Evolutionary conservation across 2,329 filamentous ascomycete species (phyloP), one percentile per base, ranked within the genome.

Genomic region (Lasiodiplodia gonubiensis): DNA sequence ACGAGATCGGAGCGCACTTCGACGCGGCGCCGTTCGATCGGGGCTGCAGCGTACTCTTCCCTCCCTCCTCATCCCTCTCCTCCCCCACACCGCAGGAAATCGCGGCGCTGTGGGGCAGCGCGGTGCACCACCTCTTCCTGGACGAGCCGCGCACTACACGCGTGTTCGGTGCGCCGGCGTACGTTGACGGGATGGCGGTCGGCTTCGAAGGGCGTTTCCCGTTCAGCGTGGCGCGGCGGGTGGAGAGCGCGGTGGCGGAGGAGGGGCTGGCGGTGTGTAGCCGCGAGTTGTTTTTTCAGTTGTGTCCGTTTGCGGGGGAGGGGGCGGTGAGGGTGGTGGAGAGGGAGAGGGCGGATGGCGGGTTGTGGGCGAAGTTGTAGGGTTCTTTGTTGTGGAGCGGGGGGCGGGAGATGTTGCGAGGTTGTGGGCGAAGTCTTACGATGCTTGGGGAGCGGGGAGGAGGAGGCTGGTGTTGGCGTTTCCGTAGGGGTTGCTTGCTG

Each of bases 181-280:
- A 86, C 67, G 90, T 88, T 4, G 91, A 90, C 72, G 85, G 83
- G 35, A 90, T 87, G 0, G 88, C 93, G 16, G 81, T 93, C 67
- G 87, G 88, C 69, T 93, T 93, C 76, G 91, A 93, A 72, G 86
- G 91, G 64, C 86, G 89, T 59, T 89, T 92, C 72, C 90, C 91
- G 1, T 89, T 93, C 72, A 87, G 87, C 6, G 82, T 93, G 37
- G 88, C 90, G 71, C 90, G 91, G 78, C 87, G 91, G 69, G 86
- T 92, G 70, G 90, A 92, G 71, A 78, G 92, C 69, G 89, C 89
- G 5, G 87, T 91, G 72, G 92, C 92, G 81, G 85, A 90, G 33
- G 89, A 89, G 67, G 89, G 88, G 2, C 84, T 91, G 69, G 85
- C 91, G 75, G 82, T 84, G 68, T 90, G 89, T 72, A 86, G 86